Base-by-base conservation (phyloP, 805 yeast genomes). In the Candida bentonensis region DNA sequence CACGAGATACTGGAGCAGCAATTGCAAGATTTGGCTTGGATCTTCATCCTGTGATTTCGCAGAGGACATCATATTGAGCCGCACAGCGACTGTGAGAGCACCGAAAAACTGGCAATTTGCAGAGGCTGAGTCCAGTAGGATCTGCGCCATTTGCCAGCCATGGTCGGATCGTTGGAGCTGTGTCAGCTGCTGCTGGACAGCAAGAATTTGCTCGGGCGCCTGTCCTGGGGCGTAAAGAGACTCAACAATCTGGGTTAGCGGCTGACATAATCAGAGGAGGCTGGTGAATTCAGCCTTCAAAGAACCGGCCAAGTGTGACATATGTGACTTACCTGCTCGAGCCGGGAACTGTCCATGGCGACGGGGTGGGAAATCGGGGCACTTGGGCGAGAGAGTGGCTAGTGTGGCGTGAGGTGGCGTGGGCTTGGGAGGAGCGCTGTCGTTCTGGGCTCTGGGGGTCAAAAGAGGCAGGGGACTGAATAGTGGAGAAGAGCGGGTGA, bases 21-120 rank as follows among this genome's bases (percentile, higher is more conserved):
- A 53, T 15, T 28, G 21, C 7, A 49, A 23, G 23, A 53, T 23
- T 28, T 43, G 44, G n/a, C 30, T 40, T 17, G 43, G 42, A 30
- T 46, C 47, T 4, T 28, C 27, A 13, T 28, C 22, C 20, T 36
- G 17, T 23, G 11, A 4, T n/a, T 23, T 27, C 50, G 4, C 47
- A 41, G 21, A 43, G n/a, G n/a, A n/a, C n/a, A n/a, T n/a, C 43
- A 39, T 50, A 47, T 73, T 75, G 39, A 81, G 59, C 49, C 70
- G 66, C 3, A 85, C 92, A 0, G 85, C 72, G 47, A 75, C 77
- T 0, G 95, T 85, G 46, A 82, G 68, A 0, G 94, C 94, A 0
- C 94, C 95, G 54, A 85, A 79, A 57, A 80, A 85, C 54, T 77
- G 75, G 28, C 61, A 57, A 39, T 61, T 54, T 3, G 65, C 53